These are phyloP conservation scores for Coemansia sp. DNA, from an alignment of 192 early-diverging fungal genomes.

Conservation along the genomic window DNA sequence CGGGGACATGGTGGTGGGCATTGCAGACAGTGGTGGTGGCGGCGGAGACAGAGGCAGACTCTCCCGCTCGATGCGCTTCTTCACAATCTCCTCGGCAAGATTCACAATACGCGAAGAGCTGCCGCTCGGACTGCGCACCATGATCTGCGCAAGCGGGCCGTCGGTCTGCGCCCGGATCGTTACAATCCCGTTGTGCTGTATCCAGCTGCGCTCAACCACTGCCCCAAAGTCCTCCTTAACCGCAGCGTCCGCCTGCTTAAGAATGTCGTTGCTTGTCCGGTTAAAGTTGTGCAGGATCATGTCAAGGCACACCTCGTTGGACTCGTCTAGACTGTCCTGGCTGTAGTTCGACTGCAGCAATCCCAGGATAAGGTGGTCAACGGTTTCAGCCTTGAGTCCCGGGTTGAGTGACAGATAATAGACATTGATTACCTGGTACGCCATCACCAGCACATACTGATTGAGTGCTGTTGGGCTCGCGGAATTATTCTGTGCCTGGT, in stretches of 20 bases:
- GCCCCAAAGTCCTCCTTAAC: constrained; percentile 48
- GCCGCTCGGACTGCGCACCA: constrained; percentile 78
- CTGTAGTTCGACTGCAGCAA: constrained; percentile 64
- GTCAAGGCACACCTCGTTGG: constrained; percentile 90
- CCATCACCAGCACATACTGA: constrained; percentile 86
- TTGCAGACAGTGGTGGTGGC: neutral
- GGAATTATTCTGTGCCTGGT: constrained; percentile 3
- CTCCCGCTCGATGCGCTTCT: constrained; percentile 29
- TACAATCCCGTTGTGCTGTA: constrained; percentile 83
- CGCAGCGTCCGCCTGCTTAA: constrained; percentile 48
- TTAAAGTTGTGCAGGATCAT: constrained; percentile 82
- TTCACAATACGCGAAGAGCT: constrained; percentile 64
- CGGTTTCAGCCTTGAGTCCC: constrained; percentile 71
- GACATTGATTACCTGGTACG: constrained; percentile 86
- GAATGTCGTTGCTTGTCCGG: constrained; percentile 27
- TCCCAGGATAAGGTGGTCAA: constrained; percentile 77
- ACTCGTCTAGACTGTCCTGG: constrained; percentile 71
- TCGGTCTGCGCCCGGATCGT: constrained; percentile 69
- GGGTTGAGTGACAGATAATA: constrained; percentile 87
- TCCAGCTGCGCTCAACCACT: constrained; percentile 68
- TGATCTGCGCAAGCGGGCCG: constrained; percentile 77
- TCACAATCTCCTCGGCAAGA: constrained; percentile 40
- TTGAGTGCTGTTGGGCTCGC: constrained; percentile 55
- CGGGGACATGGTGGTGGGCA: no score
- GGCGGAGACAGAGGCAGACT: constrained; percentile 13